A percentile compares a stretch with the other conserved stretches of the same genome.
These are phyloP conservation scores for Abrus pulchellus DNA, from an alignment of 306 rosid species.

Conservation along the genomic window DNA sequence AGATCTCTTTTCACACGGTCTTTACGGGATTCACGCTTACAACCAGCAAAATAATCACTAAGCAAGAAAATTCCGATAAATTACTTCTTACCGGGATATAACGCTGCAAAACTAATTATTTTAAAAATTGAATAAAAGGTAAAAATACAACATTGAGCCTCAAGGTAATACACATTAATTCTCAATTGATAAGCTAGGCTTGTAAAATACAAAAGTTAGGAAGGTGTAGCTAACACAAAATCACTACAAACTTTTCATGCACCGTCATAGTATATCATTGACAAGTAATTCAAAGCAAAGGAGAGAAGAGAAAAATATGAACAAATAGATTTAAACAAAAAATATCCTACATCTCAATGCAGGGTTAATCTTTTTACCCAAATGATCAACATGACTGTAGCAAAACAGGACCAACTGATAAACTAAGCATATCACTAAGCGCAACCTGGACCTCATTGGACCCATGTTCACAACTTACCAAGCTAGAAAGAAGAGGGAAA, in stretches of 20 bases:
- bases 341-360: conserved; percentile 68
- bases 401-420: conserved; percentile 86
- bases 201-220: conserved; percentile 57
- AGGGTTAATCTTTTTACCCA: conserved; percentile 50
- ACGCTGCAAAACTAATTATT: conserved; percentile 37
- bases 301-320: conserved; percentile 42
- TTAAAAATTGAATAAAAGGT: conserved; percentile 14
- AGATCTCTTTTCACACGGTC: no score
- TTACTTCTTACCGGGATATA: conserved; percentile 28
- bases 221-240: conserved; percentile 61
- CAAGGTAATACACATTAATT: conserved; percentile 46
- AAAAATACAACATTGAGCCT: conserved; percentile 58
- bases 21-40: neutral
- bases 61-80: conserved; percentile 15
- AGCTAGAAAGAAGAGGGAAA: conserved; percentile 84
- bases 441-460: conserved; percentile 91
- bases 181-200: conserved; percentile 53
- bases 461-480: conserved; percentile 95
- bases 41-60: conserved; percentile 26
- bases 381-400: conserved; percentile 76
- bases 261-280: conserved; percentile 68
- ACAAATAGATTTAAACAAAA: conserved; percentile 54
- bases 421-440: conserved; percentile 88
- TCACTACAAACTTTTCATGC: conserved; percentile 63
- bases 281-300: conserved; percentile 43